Percentiles rank a stretch among this genome's conserved stretches.
phyloP scores from a whole-genome alignment of 1,139 yeast species.

The Zygosaccharomyces pseudobailii region DNA sequence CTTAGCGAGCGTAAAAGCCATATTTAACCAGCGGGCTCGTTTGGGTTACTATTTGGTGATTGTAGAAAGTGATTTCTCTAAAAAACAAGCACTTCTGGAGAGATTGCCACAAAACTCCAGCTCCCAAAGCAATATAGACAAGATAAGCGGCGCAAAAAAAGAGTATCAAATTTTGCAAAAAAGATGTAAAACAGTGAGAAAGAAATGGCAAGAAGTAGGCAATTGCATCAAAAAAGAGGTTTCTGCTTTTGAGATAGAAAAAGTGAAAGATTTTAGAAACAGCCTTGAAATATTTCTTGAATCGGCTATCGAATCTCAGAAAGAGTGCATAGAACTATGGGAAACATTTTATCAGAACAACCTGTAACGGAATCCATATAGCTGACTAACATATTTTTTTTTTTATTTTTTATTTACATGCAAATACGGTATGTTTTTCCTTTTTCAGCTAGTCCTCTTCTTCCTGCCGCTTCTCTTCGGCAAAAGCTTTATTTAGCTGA shows the following conservation, averaged over 20 bases:
- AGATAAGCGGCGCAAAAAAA: constrained; percentile 46
- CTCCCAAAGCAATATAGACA: constrained; percentile 56
- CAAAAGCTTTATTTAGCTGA: constrained; percentile 29
- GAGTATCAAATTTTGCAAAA: constrained; percentile 58
- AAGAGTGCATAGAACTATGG: constrained; percentile 92
- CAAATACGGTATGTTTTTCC: constrained; percentile 1
- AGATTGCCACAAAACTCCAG: constrained; percentile 49
- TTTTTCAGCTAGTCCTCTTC: constrained; percentile 11
- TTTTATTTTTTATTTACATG: neutral
- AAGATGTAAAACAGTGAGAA: constrained; percentile 52
- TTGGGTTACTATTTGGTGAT: constrained; percentile 57
- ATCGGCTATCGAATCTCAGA: constrained; percentile 86
- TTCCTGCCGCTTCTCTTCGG: constrained; percentile 28
- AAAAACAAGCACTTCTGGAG: constrained; percentile 46
- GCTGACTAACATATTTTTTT: neutral
- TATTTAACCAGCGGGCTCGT: constrained; percentile 72
- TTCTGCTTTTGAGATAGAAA: constrained; percentile 64
- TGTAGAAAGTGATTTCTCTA: constrained; percentile 46
- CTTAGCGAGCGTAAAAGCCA: constrained; percentile 68
- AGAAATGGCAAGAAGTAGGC: constrained; percentile 57
- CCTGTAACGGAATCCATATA: constrained; percentile 14
- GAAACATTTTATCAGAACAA: constrained; percentile 64
- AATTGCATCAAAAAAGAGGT: constrained; percentile 66
- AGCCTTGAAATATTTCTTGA: constrained; percentile 89
- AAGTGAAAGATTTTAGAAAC: constrained; percentile 80